Evolutionary conservation across 495 filamentous ascomycete species (phyloP).

Genomic region (Daldinia concentrica): DNA sequence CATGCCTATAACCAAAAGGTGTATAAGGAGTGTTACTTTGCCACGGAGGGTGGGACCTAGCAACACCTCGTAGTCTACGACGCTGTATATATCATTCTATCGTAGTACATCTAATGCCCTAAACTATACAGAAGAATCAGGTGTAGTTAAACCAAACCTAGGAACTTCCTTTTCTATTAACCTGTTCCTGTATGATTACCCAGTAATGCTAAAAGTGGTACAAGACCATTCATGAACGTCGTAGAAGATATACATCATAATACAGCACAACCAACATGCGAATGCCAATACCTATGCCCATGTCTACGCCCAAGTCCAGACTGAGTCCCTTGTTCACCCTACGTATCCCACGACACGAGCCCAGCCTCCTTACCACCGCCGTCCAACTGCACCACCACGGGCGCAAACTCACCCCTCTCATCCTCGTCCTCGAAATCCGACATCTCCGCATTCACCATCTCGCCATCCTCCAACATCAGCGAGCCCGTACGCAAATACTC

Average conservation of each 20-base stretch:
- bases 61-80: no score
- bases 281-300: background rate
- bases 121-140: background rate
- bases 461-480: conserved; percentile 75
- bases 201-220: background rate
- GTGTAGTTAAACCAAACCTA: background rate
- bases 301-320: background rate
- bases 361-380: conserved; percentile 59
- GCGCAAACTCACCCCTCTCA: conserved; percentile 86
- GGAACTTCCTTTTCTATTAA: background rate
- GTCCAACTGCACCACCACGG: conserved; percentile 78
- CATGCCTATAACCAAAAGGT: no score
- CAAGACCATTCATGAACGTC: background rate
- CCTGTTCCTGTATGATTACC: background rate
- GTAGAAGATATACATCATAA: background rate
- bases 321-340: background rate
- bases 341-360: conserved; percentile 54
- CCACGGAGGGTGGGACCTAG: no score
- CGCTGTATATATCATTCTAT: no score
- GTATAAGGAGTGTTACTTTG: no score
- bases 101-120: no score
- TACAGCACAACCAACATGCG: background rate
- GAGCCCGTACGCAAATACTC: conserved; percentile 61
- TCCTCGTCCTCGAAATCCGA: conserved; percentile 80
- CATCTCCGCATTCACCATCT: conserved; percentile 81